Conservation (phyloP, 2,329 filamentous ascomycete genomes). For the Teratosphaeria gauchensis region DNA sequence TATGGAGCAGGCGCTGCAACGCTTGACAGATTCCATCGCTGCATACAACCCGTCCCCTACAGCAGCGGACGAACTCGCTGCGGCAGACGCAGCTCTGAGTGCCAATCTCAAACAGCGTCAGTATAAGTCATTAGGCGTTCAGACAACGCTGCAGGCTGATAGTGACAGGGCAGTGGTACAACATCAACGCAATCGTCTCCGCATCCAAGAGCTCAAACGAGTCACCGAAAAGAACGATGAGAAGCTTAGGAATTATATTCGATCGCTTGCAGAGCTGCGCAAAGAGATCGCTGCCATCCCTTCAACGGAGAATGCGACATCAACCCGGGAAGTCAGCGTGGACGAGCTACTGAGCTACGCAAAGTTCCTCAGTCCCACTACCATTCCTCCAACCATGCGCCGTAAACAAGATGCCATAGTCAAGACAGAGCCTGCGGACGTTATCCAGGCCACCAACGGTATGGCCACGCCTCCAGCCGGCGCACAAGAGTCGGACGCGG, state of each 20-base stretch:
- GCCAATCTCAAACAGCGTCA: conserved; percentile 57
- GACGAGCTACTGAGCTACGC: conserved; percentile 68
- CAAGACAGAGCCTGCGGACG: conserved; percentile 1
- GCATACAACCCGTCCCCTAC: conserved; percentile 68
- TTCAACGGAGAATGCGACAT: conserved; percentile 39
- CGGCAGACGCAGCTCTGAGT: conserved; percentile 59
- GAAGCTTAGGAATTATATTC: conserved; percentile 62
- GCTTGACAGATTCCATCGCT: conserved; percentile 67
- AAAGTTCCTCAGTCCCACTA: conserved; percentile 69
- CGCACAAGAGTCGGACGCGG: conserved; percentile 6
- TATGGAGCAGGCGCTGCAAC: conserved; percentile 46
- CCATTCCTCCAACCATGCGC: conserved; percentile 54
- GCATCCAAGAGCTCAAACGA: conserved; percentile 58
- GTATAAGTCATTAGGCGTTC: background rate
- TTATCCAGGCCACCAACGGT: conserved; percentile 21
- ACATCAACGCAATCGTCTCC: conserved; percentile 66
- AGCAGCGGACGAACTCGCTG: conserved; percentile 58
- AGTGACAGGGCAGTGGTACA: conserved; percentile 44
- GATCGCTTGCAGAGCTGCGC: conserved; percentile 60
- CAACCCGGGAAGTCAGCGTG: conserved; percentile 48
- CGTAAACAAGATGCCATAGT: conserved; percentile 9
- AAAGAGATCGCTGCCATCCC: conserved; percentile 60
- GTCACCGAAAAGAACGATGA: conserved; percentile 56
- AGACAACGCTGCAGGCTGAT: background rate
- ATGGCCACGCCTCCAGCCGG: conserved; percentile 18